phyloP scores from a whole-genome alignment of 768 basidiomycete genomes.

The Termitomyces eurrhizus region DNA sequence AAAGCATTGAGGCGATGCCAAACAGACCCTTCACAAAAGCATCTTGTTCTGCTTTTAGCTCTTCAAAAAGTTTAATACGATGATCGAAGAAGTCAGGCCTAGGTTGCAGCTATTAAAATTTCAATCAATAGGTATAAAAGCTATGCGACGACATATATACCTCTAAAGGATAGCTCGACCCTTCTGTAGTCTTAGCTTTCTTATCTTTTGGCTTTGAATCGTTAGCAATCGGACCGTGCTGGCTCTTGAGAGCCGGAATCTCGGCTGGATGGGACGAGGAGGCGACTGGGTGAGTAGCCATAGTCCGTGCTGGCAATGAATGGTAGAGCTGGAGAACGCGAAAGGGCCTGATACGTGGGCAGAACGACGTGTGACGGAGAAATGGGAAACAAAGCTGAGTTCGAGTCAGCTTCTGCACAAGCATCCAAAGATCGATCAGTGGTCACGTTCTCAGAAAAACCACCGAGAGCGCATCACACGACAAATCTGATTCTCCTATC shows the following conservation, averaged over 20 bases:
- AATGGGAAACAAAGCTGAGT: conserved; percentile 26
- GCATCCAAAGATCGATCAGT: conserved; percentile 36
- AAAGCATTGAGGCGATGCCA: neutral
- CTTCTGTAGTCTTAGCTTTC: conserved; percentile 37
- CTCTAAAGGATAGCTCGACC: conserved; percentile 59
- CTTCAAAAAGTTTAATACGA: conserved; percentile 86
- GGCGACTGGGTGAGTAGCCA: conserved; percentile 46
- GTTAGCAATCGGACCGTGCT: conserved; percentile 26
- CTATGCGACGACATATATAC: conserved; percentile 31
- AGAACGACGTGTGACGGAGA: conserved; percentile 27
- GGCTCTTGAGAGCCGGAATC: conserved; percentile 42
- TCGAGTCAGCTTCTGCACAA: conserved; percentile 29
- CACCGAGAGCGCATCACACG: conserved; percentile 3
- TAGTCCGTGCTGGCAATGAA: conserved; percentile 22
- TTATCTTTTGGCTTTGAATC: conserved; percentile 26
- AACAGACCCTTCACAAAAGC: conserved; percentile 68
- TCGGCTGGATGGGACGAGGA: conserved; percentile 53
- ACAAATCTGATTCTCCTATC: conserved; percentile 4
- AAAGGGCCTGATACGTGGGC: conserved; percentile 24
- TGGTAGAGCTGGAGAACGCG: conserved; percentile 9
- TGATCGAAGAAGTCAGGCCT: conserved; percentile 84
- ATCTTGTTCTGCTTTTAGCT: conserved; percentile 81
- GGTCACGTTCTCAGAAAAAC: conserved; percentile 29
- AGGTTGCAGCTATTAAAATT: conserved; percentile 62
- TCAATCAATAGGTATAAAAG: conserved; percentile 1